Evolutionary conservation across 768 basidiomycete species (phyloP), one percentile per base, ranked within the genome.

Genomic region (Xerocomellus amylosporus): DNA sequence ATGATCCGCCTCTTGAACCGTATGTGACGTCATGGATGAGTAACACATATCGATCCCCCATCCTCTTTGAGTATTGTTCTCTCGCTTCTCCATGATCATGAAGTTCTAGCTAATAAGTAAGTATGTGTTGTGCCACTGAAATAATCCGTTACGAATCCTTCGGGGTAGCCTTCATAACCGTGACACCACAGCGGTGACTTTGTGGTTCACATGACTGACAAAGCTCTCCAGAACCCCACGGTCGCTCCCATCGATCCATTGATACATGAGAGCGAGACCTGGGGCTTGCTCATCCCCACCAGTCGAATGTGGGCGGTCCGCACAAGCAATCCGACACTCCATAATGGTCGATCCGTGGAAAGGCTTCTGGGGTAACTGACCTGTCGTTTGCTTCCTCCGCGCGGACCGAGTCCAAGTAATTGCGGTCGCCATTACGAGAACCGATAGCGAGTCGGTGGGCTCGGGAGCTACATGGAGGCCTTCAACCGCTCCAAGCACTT

Each of bases 371-470:
- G 12, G 22, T 20, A 17, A 34, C 20, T 41, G 46, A 33, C 47
- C 17, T 53, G 54, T 40, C 10, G 60, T 64, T 57, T 75, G 75
- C 61, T 76, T 78, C 61, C 85, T 72, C 17, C 87, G 76, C 2
- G 84, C 88, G 9, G 78, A 76, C 12, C 89, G 78, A 0, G 88
- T 85, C 90, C 89, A 90, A 1, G 83, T 83, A 54, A 86, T 73
- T n/a, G 66, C 59, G 7, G 56, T 43, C 13, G 71, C 73, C 9
- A 37, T 56, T 15, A 77, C 69, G 13, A 73, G 47, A 19, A 69
- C 55, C 38, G 49, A 33, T 51, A 57, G 44, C 2, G 43, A 20
- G 34, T 47, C 19, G 8, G 37, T 10, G 19, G 28, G 33, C 24
- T 55, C 56, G 14, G 40, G 14, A 3, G 52, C 24, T 22, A 64